phyloP scores from a whole-genome alignment of 345 rosid genomes.

The Citrus inodora region DNA sequence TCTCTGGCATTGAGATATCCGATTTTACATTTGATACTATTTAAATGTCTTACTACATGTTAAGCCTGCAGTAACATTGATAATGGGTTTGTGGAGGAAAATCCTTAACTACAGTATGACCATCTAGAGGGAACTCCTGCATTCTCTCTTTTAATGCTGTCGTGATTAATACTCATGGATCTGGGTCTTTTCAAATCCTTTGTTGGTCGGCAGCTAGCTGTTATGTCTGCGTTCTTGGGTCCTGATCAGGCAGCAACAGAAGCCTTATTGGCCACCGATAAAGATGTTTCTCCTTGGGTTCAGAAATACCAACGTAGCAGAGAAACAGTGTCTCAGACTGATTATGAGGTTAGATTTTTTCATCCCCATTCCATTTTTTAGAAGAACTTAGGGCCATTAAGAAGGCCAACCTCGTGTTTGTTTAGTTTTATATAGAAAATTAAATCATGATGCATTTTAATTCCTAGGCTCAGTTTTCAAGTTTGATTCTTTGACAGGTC shows the following conservation, averaged over 20 bases:
- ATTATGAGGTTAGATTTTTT: slow-evolving; percentile 64
- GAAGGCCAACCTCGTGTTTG: neutral
- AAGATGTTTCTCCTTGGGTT: slow-evolving; percentile 80
- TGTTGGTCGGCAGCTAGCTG: slow-evolving; percentile 60
- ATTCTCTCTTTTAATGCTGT: neutral
- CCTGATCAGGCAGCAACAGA: slow-evolving; percentile 86
- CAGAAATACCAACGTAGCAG: slow-evolving; percentile 86
- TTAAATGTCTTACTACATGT: neutral
- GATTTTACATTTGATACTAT: neutral
- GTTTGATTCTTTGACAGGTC: slow-evolving; percentile 46
- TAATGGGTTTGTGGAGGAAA: neutral
- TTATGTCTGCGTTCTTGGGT: slow-evolving; percentile 94
- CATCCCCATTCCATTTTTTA: neutral
- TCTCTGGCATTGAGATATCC: neutral
- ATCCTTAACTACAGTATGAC: neutral
- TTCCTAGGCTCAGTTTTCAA: neutral
- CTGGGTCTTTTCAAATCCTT: neutral
- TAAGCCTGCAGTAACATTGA: neutral
- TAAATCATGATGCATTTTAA: neutral
- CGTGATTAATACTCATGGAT: neutral
- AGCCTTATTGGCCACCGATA: slow-evolving; percentile 56
- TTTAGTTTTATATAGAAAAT: neutral
- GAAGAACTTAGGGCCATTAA: neutral
- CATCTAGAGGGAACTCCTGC: neutral
- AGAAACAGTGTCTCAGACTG: slow-evolving; percentile 89